These are phyloP conservation scores for Asparagopsis taxiformis DNA, from an alignment of 31 red algal genomes.

Conservation along the genomic window DNA sequence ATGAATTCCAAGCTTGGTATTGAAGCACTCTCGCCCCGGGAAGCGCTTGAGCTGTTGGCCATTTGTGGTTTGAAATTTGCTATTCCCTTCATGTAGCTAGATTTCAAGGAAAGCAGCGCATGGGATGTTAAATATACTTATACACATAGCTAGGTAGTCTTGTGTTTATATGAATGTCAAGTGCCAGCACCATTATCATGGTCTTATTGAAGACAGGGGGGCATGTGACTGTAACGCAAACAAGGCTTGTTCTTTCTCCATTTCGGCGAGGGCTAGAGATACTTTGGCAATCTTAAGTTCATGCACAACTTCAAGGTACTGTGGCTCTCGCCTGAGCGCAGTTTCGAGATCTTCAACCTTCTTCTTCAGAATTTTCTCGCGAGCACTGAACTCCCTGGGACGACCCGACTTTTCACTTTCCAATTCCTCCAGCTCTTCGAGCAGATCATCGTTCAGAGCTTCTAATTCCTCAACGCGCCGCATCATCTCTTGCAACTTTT, in stretches of 20 bases:
- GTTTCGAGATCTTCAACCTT: slow-evolving; percentile 56
- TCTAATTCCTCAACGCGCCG: slow-evolving; percentile 6
- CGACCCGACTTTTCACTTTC: not conserved
- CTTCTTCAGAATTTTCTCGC: slow-evolving; percentile 20
- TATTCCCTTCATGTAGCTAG: slow-evolving; percentile 52
- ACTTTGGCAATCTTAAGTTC: slow-evolving; percentile 77
- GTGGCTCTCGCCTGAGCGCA: slow-evolving; percentile 59
- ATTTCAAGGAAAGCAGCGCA: too few relatives aligned
- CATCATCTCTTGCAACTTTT: slow-evolving; percentile 4
- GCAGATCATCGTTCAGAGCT: slow-evolving; percentile 14
- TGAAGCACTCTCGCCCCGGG: slow-evolving; percentile 23
- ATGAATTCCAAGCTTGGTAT: slow-evolving; percentile 29
- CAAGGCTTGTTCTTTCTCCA: slow-evolving; percentile 75
- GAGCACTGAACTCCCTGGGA: not conserved
- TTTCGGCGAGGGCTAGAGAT: slow-evolving; percentile 66
- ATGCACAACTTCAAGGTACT: slow-evolving; percentile 70
- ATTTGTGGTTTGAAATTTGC: slow-evolving; percentile 49
- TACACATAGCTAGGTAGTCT: too few relatives aligned
- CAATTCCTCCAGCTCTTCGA: slow-evolving; percentile 29
- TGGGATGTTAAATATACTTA: too few relatives aligned
- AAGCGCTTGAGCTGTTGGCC: slow-evolving; percentile 51
- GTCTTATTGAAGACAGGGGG: slow-evolving; percentile 10
- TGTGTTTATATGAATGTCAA: not conserved
- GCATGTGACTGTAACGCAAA: slow-evolving; percentile 45
- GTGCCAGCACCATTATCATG: slow-evolving; percentile 1